A percentile compares a stretch with the other conserved stretches of the same genome.
Evolutionary conservation across 768 basidiomycete genomes (phyloP).

Genomic region (Tremella fuciformis): DNA sequence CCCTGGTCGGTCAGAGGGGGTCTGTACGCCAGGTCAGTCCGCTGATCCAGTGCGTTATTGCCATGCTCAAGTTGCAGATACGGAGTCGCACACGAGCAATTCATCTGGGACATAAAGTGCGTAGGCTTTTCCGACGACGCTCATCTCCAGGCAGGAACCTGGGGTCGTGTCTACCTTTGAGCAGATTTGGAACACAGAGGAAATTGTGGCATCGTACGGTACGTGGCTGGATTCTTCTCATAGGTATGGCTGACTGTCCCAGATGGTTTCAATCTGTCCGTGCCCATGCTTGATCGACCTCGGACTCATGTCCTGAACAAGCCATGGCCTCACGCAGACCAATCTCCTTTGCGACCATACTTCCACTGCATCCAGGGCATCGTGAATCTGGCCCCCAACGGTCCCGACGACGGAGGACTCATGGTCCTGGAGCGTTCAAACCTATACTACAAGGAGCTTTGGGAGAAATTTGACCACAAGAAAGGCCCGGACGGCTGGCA

Average conservation of each 20-base stretch:
- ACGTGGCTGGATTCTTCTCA: background rate
- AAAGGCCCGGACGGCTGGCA: background rate
- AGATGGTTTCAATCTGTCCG: constrained; percentile 31
- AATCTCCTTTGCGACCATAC: constrained; percentile 16
- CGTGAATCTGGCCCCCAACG: constrained; percentile 44
- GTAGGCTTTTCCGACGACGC: constrained; percentile 17
- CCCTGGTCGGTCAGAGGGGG: constrained; percentile 22
- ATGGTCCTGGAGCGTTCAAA: constrained; percentile 43
- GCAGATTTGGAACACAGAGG: constrained; percentile 37
- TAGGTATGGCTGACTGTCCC: background rate
- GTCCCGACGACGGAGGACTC: constrained; percentile 53
- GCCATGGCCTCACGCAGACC: constrained; percentile 25
- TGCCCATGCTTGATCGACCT: constrained; percentile 25
- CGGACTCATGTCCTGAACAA: background rate
- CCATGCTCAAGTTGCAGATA: constrained; percentile 10
- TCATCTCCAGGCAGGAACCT: constrained; percentile 20
- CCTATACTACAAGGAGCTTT: constrained; percentile 21
- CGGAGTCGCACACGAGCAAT: constrained; percentile 36
- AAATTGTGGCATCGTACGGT: constrained; percentile 40
- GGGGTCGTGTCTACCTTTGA: constrained; percentile 31
- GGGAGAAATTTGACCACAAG: background rate
- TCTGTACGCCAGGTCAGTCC: constrained; percentile 16
- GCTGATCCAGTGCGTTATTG: too few relatives aligned
- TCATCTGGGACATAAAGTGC: constrained; percentile 26
- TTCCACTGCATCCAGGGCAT: constrained; percentile 39